Base-by-base conservation (phyloP, 441 rosid genomes). In the Mallotus repandus region DNA sequence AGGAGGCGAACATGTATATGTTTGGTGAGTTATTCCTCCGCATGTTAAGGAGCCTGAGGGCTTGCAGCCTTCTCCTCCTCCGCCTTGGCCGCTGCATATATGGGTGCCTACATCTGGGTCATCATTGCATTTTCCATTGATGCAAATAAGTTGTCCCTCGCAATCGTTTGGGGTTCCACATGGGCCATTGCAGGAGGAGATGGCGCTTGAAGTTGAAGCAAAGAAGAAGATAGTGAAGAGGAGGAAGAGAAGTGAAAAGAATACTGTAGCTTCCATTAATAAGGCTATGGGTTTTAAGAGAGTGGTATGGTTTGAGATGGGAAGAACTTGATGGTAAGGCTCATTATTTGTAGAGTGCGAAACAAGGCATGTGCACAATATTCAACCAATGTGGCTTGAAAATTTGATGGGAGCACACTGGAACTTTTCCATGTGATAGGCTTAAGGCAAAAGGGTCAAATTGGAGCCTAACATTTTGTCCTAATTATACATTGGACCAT, bases 101-200 rank as follows among this genome's bases (percentile, higher is more conserved):
- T 67, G 71, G 12, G 84, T 76, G 1, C 84, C 84, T 0, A 76
- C 41, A 8, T 76, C 73, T 2, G 85, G 88, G 57, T 85, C 83
- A 21, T 83, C 77, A 25, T 8, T 46, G 70, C 88, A 85, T 46
- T 69, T 74, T 1, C 82, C 82, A 12, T 72, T 55, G 67, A 78
- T 81, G 79, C 88, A 81, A 55, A 76, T 83, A 48, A 81, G 80
- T 68, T 80, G 80, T 53, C 85, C 85, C 0, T 18, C 1, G 54
- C 86, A 83, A 63, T 85, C 85, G 18, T 83, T 29, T 4, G 56
- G 43, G 18, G 81, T 71, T 25, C 29, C 60, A 21, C 88, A 83
- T 3, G 78, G 74, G 57, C 84, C 85, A 8, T 78, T 61, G 69
- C 86, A 83, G 9, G 71, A 53, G 58, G 85, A 85, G 50, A 83